phyloP scores from a whole-genome alignment of 2,329 filamentous ascomycete species.

The Neobulgaria alba region DNA sequence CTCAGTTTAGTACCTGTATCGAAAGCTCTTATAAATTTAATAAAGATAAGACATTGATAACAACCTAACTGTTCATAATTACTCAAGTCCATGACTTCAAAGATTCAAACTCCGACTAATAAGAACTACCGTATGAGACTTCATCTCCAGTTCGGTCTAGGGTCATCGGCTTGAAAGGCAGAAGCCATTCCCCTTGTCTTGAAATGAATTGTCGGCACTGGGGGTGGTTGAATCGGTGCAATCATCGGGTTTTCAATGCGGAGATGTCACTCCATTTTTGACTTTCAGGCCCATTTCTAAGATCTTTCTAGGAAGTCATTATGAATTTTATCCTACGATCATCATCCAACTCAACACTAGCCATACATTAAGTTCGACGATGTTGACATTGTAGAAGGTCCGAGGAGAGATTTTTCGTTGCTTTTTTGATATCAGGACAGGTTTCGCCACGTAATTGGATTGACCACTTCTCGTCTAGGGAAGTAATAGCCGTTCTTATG shows the following conservation, averaged over 20 bases:
- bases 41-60: too few relatives aligned
- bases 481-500: constrained; percentile 2
- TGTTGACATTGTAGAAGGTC: constrained; percentile 9
- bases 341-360: constrained; percentile 4
- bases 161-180: constrained; percentile 4
- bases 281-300: constrained; percentile 8
- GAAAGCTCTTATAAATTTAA: too few relatives aligned
- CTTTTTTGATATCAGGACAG: constrained; percentile 3
- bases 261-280: constrained; percentile 8
- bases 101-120: constrained; percentile 4
- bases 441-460: constrained; percentile 2
- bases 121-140: constrained; percentile 7
- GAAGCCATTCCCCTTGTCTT: background rate
- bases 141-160: background rate
- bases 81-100: constrained; percentile 4
- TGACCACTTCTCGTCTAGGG: constrained; percentile 5
- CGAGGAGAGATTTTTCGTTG: constrained; percentile 6
- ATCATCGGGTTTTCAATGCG: background rate
- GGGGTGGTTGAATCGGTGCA: background rate
- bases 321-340: constrained; percentile 7
- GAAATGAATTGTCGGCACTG: too few relatives aligned
- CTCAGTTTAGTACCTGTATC: too few relatives aligned
- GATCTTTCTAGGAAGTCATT: constrained; percentile 10
- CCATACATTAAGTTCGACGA: constrained; percentile 8
- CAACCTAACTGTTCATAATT: constrained; percentile 1